phyloP scores from a whole-genome alignment of 345 rosid genomes.

The Cardiospermum halicacabum region DNA sequence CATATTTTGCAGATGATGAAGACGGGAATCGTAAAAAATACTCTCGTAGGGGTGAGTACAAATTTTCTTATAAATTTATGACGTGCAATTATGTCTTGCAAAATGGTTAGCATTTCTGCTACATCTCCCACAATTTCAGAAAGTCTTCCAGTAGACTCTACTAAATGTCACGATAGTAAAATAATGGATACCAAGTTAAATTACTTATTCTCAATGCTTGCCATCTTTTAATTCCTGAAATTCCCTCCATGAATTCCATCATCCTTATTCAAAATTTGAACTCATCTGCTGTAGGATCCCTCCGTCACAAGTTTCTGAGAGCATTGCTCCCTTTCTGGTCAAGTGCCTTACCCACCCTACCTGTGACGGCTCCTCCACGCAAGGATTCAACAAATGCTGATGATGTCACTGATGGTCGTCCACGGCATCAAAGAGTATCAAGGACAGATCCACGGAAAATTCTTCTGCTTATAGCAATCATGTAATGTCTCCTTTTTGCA shows the following conservation, averaged over 20 bases:
- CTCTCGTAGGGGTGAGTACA: conserved; percentile 70
- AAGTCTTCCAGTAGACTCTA: background rate
- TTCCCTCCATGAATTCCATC: background rate
- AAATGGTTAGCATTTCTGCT: background rate
- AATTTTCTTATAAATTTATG: conserved; percentile 1
- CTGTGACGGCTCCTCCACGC: conserved; percentile 92
- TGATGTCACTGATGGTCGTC: conserved; percentile 61
- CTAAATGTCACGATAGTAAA: background rate
- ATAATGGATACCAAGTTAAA: background rate
- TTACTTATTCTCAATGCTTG: conserved; percentile 6
- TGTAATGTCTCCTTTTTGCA: conserved; percentile 41
- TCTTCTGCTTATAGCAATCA: conserved; percentile 84
- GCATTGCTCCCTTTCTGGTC: conserved; percentile 98
- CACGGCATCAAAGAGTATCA: conserved; percentile 61
- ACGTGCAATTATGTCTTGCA: background rate
- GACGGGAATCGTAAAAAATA: conserved; percentile 82
- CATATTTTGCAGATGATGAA: conserved; percentile 92
- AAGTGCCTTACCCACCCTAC: conserved; percentile 90
- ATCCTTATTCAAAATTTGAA: conserved; percentile 2
- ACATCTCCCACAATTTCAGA: background rate
- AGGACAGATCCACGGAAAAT: conserved; percentile 87
- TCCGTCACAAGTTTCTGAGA: conserved; percentile 82
- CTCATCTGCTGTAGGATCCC: conserved; percentile 52
- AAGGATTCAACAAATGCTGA: conserved; percentile 64
- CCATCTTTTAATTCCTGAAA: background rate